These are phyloP conservation scores for Pseudozyma tsukubaensis DNA, from an alignment of 1,284 basidiomycete species.

Conservation along the genomic window DNA sequence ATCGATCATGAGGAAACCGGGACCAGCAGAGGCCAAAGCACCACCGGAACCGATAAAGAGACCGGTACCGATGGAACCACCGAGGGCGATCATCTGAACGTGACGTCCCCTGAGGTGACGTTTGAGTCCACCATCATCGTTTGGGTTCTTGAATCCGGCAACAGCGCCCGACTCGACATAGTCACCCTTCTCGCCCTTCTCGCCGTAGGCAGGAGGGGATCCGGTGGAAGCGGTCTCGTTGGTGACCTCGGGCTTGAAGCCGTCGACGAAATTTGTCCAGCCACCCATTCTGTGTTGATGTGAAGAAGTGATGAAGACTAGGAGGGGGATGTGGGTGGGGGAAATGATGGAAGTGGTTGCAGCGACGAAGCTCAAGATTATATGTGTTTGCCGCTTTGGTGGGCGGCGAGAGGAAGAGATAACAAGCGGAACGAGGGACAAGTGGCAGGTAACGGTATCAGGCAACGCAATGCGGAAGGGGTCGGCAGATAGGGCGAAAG, in stretches of 20 bases:
- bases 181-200: slow-evolving; percentile 44
- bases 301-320: neutral
- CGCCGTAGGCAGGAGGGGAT: slow-evolving; percentile 11
- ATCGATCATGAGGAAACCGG: slow-evolving; percentile 69
- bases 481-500: too few species aligned
- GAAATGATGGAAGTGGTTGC: neutral
- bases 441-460: too few species aligned
- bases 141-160: slow-evolving; percentile 40
- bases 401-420: neutral
- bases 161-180: slow-evolving; percentile 27
- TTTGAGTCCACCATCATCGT: slow-evolving; percentile 51
- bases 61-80: slow-evolving; percentile 72
- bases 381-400: neutral
- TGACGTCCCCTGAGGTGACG: slow-evolving; percentile 56
- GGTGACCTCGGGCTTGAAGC: slow-evolving; percentile 53
- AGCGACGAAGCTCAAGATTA: neutral
- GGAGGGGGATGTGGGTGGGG: neutral
- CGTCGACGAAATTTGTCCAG: slow-evolving; percentile 48
- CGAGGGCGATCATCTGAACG: slow-evolving; percentile 64
- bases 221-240: slow-evolving; percentile 19
- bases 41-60: slow-evolving; percentile 71
- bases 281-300: slow-evolving; percentile 41
- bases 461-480: too few species aligned
- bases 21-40: slow-evolving; percentile 72
- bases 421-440: too few species aligned